Base-by-base conservation (phyloP, 1,284 basidiomycete genomes). In the Ceratobasidium sp. region DNA sequence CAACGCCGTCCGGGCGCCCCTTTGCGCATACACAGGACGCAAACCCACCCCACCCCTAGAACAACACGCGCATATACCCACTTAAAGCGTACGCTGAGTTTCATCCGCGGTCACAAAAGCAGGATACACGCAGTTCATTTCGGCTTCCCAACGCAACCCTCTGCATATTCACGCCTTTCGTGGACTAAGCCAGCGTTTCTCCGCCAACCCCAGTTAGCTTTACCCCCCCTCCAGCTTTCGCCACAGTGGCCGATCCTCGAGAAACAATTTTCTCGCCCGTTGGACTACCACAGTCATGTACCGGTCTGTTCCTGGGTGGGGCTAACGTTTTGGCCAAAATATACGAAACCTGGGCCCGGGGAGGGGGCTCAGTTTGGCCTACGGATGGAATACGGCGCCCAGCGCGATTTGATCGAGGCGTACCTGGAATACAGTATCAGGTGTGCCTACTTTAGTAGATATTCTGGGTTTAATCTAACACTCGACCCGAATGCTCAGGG, bases 281-380 rank as follows among this genome's bases (percentile, higher is more conserved):
- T 98, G 99, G 85, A 99, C 99, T 78, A 98, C 98, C 4, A 99
- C 98, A 0, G 98, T 99, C 81, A 99, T 98, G 0, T 99, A 99
- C 83, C 92, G 98, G 31, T 99, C 97, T 8, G 98, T 98, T 0
- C 97, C 98, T 4, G 97, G 99, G 84, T 99, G 97, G 97, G 98
- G 99, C 83, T 89, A 94, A 80, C 91, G 98, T 14, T 99, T 99
- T 81, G 96, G 95, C 1, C 90, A 97, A 44, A 89, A 91, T 79
- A 76, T 95, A 56, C 86, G 90, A 48, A 59, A 22, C 75, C 82
- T 62, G 79, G 11, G 79, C 79, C 78, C 1, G 75, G 73, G 57
- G 80, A 67, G 75, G 80, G 53, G 83, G 84, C 62, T 44, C 78
- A 76, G 75, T 78, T 77, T 77, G 80, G 81, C 79, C 54, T 76